Conservation (phyloP, 352 stramenopile genomes). For the Phytopythium mirpurense region DNA sequence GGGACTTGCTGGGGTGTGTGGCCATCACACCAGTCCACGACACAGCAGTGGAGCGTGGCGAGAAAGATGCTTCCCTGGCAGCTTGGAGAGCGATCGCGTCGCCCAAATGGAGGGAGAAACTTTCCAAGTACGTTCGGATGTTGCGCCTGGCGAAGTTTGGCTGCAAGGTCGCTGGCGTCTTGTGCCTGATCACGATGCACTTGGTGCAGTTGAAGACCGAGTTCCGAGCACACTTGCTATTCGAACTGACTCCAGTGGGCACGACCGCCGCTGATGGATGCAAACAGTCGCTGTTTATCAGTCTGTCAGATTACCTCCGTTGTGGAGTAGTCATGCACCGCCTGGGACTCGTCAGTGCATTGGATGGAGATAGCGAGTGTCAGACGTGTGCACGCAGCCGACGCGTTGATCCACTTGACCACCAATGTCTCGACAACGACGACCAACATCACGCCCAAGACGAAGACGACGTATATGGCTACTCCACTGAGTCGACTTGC, state of each 20-base stretch:
- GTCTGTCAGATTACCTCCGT: constrained; percentile 38
- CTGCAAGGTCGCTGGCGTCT: constrained; percentile 26
- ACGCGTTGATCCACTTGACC: no score
- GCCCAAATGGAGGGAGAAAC: constrained; percentile 24
- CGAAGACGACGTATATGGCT: background rate
- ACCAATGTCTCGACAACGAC: background rate
- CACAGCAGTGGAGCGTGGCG: no score
- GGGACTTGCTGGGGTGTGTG: constrained; percentile 31
- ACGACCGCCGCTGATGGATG: constrained; percentile 3
- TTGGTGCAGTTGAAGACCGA: constrained; percentile 60
- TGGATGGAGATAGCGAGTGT: background rate
- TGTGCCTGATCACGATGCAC: constrained; percentile 31
- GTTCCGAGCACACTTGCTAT: constrained; percentile 40
- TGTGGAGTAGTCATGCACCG: constrained; percentile 10
- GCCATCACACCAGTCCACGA: constrained; percentile 7
- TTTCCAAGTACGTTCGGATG: constrained; percentile 45
- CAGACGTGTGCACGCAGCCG: background rate
- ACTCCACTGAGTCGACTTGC: no score
- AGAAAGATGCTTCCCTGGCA: background rate
- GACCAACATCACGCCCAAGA: background rate
- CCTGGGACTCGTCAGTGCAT: background rate
- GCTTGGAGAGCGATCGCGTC: constrained; percentile 20
- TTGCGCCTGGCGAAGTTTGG: constrained; percentile 38
- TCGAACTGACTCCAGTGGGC: constrained; percentile 24
- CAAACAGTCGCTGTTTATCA: constrained; percentile 33